Evolutionary conservation across 2,329 filamentous ascomycete genomes (phyloP).

Genomic region (Stagonosporopsis tanaceti): DNA sequence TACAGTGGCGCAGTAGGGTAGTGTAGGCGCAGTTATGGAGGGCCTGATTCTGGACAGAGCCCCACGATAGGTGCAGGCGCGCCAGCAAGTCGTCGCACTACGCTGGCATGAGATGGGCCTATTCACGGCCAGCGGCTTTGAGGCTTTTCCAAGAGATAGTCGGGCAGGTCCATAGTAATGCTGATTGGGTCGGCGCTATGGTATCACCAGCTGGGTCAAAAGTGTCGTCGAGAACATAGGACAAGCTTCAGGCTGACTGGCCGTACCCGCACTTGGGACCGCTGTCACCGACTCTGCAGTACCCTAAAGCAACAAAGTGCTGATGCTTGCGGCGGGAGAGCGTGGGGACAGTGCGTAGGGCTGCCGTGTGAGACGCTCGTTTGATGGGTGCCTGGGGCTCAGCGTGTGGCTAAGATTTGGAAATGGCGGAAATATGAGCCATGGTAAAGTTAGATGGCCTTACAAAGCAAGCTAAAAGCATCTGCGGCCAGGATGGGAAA

Average conservation of each 20-base stretch:
- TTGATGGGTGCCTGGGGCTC: slow-evolving; percentile 28
- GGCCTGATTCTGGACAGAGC: slow-evolving; percentile 21
- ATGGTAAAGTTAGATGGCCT: slow-evolving; percentile 21
- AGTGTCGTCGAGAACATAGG: slow-evolving; percentile 8
- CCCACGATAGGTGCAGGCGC: slow-evolving; percentile 31
- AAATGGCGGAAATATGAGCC: slow-evolving; percentile 6
- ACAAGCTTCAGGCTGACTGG: slow-evolving; percentile 39
- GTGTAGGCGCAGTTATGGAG: slow-evolving; percentile 30
- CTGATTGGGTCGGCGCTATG: slow-evolving; percentile 17
- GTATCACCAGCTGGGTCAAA: slow-evolving; percentile 1
- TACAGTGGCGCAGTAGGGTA: slow-evolving; percentile 13
- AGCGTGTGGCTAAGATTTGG: slow-evolving; percentile 25
- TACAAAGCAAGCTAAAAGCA: slow-evolving; percentile 32
- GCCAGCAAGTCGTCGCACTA: slow-evolving; percentile 20
- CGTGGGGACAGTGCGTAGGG: slow-evolving; percentile 40
- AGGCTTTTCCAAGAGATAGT: slow-evolving; percentile 14
- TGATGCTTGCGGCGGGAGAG: slow-evolving; percentile 40
- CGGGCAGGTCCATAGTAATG: background rate
- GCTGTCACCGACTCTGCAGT: slow-evolving; percentile 35
- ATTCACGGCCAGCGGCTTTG: slow-evolving; percentile 5
- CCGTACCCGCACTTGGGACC: slow-evolving; percentile 24
- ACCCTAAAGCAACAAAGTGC: slow-evolving; percentile 29
- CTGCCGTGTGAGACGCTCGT: slow-evolving; percentile 35
- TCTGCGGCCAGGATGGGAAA: slow-evolving; percentile 19
- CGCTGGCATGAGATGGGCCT: slow-evolving; percentile 4